Base-by-base conservation (phyloP, 768 basidiomycete species). In the Pleurotus platypus region DNA sequence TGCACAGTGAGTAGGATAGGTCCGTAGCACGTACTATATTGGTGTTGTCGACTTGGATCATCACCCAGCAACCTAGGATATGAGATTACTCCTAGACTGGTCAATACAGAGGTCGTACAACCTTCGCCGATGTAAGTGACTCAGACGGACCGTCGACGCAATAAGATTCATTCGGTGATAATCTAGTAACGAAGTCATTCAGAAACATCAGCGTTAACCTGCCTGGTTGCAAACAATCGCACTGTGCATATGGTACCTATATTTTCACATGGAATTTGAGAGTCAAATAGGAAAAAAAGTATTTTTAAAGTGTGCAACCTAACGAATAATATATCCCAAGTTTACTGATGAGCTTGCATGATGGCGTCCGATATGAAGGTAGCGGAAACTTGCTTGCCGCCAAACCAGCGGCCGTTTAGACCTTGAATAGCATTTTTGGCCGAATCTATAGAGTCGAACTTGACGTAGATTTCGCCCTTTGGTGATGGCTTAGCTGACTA, bases 391-490 rank as follows among this genome's bases (percentile, higher is more conserved):
- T 90, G 88, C 72, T 87, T 87, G 59, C 94, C 94, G 59, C 93
- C 94, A 67, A 99, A 99, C 91, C 93, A 98, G 59, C 97, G 90
- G 53, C 94, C 93, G 63, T 97, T 94, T 55, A 99, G 82, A 64
- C 93, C 92, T 70, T 91, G 85, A 46, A 97, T 75, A 39, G 95
- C 92, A 58, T 86, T 83, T 68, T 87, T 88, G 30, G 97, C 92
- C 9, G 83, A 77, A 2, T 92, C 92, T 58, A 94, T 75, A 22
- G 79, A 70, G 58, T 84, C 82, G 66, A 98, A 98, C 73, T 96
- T 93, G 69, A 98, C 80, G 71, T 97, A 98, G 49, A 99, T 97
- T 73, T 99, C 94, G 66, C 97, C 96, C 93, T 98, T 65, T 20
- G 51, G 15, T 40, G 26, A n/a, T 8, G 62, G 45, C 46, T 56